Evolutionary conservation across 805 yeast species (phyloP), one percentile per base, ranked within the genome.

Genomic region (Brettanomyces nanus): DNA sequence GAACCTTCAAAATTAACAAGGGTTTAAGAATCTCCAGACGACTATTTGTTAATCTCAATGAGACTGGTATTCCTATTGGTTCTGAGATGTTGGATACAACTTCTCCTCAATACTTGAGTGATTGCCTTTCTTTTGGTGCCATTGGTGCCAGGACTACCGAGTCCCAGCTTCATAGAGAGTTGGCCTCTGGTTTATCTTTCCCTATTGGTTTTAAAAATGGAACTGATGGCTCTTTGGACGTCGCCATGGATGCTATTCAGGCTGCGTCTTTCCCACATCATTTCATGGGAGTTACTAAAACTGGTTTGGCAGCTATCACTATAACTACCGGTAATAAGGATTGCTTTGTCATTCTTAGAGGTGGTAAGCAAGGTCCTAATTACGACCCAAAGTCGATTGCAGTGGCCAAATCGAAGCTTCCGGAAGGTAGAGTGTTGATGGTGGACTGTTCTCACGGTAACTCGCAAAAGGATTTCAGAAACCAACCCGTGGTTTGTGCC

Each of bases 71-170:
- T 41, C 97, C 98, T 39, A 90, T 90, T 54, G 98, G 95, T 38
- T 81, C 92, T 31, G 98, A 90, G 66, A 92, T 90, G 98, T 77
- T 90, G 62, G 98, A 90, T 63, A 92, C 97, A 44, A 90, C 90
- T 46, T 85, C 95, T 25, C 98, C 98, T 15, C 98, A 90, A 71
- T 90, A 74, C 73, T 73, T 90, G 49, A 80, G 90, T 19, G 98
- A 92, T 61, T 71, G 89, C 51, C 72, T 90, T 48, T 82, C 95
- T 25, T 78, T 90, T 49, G 98, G 98, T 55, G 98, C 98, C 43
- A 89, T 90, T 64, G 98, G 98, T 58, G 98, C 98, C 40, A 81
- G 98, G 70, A 90, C 98, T 42, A 90, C 98, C 34, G 98, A 90
- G 68, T 90, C 97, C 31, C 98, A 90, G 65, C 75, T 90, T 44